phyloP scores from a whole-genome alignment of 148 eudicot species.

The Chenopodium album region DNA sequence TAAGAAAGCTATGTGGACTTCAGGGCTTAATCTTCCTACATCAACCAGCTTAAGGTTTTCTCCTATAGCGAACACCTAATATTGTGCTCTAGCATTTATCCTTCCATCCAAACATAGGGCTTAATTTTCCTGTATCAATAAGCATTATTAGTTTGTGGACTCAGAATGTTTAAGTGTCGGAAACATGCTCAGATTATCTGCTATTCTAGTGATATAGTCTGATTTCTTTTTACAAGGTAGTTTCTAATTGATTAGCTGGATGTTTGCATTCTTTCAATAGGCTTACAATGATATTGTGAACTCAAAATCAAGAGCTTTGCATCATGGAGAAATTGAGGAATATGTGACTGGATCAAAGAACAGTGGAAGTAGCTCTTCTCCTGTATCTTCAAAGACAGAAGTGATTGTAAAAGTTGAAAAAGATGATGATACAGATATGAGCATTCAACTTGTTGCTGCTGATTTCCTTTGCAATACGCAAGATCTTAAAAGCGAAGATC shows the following conservation, averaged over 20 bases:
- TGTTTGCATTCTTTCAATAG: slow-evolving; percentile 17
- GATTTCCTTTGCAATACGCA: slow-evolving; percentile 20
- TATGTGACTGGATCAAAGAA: slow-evolving; percentile 15
- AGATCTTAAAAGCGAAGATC: slow-evolving; percentile 19
- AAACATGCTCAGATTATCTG: background rate
- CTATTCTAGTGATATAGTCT: background rate
- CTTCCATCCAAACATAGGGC: background rate
- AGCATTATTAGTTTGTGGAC: background rate
- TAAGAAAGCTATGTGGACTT: background rate
- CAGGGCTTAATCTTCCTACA: no score
- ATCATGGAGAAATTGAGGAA: slow-evolving; percentile 19
- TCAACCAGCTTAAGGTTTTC: no score
- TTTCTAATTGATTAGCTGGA: slow-evolving; percentile 10
- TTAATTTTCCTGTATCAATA: background rate
- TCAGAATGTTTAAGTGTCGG: background rate
- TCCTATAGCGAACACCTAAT: background rate
- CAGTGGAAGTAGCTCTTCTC: slow-evolving; percentile 19
- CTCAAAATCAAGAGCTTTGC: slow-evolving; percentile 12
- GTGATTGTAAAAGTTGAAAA: slow-evolving; percentile 21
- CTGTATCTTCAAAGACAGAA: slow-evolving; percentile 12
- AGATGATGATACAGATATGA: slow-evolving; percentile 13
- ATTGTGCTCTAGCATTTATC: background rate
- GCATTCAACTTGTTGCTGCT: slow-evolving; percentile 8
- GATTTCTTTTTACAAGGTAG: background rate
- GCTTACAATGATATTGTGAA: slow-evolving; percentile 16